Evolutionary conservation across 228 moss, liverwort and hornwort genomes (phyloP), one percentile per base, ranked within the genome.

Genomic region (Sphagnum fallax): DNA sequence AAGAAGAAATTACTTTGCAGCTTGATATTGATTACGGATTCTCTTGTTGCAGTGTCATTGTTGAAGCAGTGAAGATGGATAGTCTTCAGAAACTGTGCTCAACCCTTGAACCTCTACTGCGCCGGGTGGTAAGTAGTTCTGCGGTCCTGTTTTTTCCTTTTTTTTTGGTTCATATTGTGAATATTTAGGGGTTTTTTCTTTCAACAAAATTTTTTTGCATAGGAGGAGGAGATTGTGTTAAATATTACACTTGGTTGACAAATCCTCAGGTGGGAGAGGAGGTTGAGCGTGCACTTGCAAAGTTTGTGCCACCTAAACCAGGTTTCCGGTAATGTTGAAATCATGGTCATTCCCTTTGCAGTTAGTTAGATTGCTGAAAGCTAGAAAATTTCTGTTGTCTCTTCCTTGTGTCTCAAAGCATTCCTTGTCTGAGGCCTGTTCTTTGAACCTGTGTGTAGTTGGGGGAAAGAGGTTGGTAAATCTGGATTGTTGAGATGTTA

Each of bases 31-130:
- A 32, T 32, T 32, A 32, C 32, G 32, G 32, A 32, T 32, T 32
- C 32, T 32, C 32, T 32, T 32, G 32, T 74, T 55, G 9, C 83
- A 89, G 89, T 79, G 92, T 87, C 49, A 89, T 92, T 67, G 85
- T 92, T 47, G 92, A 92, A 69, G 89, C 85, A 10, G 83, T 92
- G 76, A 92, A 89, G 74, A 82, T 85, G 83, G 92, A 89, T 65
- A 87, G 92, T 70, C 67, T 92, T 59, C 92, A 92, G 73, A 92
- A 92, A 69, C 68, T 92, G 16, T 89, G 85, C 72, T 89, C 92
- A 9, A 92, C 85, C 15, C 66, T 92, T 59, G 92, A 92, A 75
- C 92, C 92, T 53, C 69, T 92, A 16, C 82, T 92, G 32, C 85
- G 89, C 47, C 76, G 75, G 72, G 92, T 89, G 83, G 88, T 89